phyloP scores from a whole-genome alignment of 768 basidiomycete genomes.

The Albatrellus ellisii region DNA sequence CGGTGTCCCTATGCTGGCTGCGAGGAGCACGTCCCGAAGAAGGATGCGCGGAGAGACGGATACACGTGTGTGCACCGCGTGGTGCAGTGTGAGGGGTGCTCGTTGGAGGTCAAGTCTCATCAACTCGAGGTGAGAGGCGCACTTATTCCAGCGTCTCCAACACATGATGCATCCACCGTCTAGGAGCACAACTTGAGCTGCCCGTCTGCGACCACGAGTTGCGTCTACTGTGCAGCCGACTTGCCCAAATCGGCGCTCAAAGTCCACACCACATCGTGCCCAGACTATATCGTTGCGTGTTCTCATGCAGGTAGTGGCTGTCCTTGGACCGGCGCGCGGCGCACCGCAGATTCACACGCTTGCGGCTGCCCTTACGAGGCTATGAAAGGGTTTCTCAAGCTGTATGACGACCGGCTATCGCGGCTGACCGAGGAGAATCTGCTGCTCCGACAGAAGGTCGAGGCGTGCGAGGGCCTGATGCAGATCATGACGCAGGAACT shows the following conservation, averaged over 20 bases:
- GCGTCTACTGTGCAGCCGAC: constrained; percentile 28
- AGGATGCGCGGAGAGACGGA: constrained; percentile 21
- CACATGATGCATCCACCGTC: not conserved
- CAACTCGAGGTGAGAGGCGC: constrained; percentile 23
- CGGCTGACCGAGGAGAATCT: constrained; percentile 52
- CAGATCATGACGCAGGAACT: constrained; percentile 44
- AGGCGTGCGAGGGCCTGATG: constrained; percentile 42
- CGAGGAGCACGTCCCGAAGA: constrained; percentile 27
- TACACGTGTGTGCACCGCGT: constrained; percentile 24
- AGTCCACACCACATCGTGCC: constrained; percentile 27
- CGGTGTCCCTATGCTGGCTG: constrained; percentile 38
- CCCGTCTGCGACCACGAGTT: constrained; percentile 22
- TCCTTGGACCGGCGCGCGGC: constrained; percentile 35
- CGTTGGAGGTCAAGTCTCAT: constrained; percentile 25
- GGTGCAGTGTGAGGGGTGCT: constrained; percentile 18
- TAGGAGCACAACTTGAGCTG: constrained; percentile 26
- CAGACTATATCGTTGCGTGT: constrained; percentile 27
- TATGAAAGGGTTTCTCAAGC: constrained; percentile 44
- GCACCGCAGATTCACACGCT: constrained; percentile 23
- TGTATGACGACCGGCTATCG: constrained; percentile 21
- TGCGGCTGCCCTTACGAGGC: constrained; percentile 42
- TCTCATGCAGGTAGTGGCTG: constrained; percentile 38
- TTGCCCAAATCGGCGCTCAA: constrained; percentile 22
- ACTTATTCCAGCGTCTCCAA: constrained; percentile 3
- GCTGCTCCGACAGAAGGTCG: constrained; percentile 42